These are phyloP conservation scores for Cylindrotheca closterium DNA, from an alignment of 108 stramenopile species.

Conservation along the genomic window DNA sequence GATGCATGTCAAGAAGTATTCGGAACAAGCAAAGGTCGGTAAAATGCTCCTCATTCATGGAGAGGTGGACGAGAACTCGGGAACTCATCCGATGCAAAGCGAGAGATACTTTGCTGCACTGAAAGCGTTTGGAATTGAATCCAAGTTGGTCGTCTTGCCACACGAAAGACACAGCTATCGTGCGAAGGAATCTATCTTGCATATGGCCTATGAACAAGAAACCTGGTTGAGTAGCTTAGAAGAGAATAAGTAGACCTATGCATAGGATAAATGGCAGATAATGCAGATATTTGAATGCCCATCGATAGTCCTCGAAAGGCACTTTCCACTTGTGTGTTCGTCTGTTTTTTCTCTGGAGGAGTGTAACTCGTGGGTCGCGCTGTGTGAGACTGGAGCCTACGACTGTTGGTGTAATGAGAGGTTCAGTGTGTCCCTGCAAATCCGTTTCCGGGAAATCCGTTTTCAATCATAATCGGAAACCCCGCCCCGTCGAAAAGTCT, in stretches of 20 bases:
- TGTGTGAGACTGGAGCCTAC: no score
- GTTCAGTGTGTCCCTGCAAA: no score
- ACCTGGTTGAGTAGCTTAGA: slow-evolving; percentile 4
- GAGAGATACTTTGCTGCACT: slow-evolving; percentile 11
- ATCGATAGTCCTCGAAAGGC: no score
- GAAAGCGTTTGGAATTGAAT: slow-evolving; percentile 14
- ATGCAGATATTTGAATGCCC: no score
- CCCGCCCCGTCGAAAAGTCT: no score
- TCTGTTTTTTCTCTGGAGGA: no score
- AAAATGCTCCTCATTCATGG: slow-evolving; percentile 14
- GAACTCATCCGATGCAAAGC: slow-evolving; percentile 9
- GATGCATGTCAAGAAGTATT: slow-evolving; percentile 16
- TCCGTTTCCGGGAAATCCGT: no score
- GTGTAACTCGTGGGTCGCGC: no score
- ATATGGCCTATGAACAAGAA: slow-evolving; percentile 12
- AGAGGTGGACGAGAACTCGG: slow-evolving; percentile 12
- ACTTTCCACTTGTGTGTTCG: no score
- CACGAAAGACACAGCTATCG: slow-evolving; percentile 7
- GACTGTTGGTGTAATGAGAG: no score
- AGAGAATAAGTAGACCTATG: not conserved
- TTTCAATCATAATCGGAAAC: no score
- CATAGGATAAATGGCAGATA: no score
- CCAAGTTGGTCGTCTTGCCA: not conserved
- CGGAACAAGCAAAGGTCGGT: slow-evolving; percentile 7
- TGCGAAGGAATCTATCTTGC: slow-evolving; percentile 9